phyloP scores from a whole-genome alignment of 306 rosid species.

The Cicer chorassanicum region DNA sequence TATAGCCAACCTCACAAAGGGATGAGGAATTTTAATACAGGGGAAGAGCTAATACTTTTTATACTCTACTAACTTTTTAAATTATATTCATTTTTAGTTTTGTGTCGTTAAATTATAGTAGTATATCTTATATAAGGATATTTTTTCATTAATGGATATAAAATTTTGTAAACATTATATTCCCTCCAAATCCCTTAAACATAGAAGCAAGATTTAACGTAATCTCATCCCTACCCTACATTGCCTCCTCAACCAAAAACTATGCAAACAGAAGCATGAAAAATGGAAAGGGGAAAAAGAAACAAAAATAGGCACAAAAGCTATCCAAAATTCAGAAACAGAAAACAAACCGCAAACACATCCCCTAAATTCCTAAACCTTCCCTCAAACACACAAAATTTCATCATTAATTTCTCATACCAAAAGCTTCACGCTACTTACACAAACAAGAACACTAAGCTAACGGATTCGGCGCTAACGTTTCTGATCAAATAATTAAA shows the following conservation, averaged over 20 bases:
- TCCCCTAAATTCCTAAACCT: slow-evolving; percentile 33
- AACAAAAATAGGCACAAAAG: slow-evolving; percentile 1
- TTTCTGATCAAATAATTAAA: slow-evolving; percentile 30
- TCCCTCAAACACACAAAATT: slow-evolving; percentile 11
- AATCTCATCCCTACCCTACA: neutral
- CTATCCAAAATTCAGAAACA: slow-evolving; percentile 25
- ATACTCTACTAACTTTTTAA: neutral
- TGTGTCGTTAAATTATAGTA: too few relatives aligned
- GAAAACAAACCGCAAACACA: slow-evolving; percentile 10
- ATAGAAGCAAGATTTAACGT: neutral
- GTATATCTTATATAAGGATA: neutral
- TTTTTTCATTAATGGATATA: neutral
- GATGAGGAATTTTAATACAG: neutral
- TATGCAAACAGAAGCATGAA: neutral
- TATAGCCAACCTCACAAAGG: neutral
- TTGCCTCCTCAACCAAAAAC: neutral
- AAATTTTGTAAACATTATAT: neutral
- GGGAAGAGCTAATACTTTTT: neutral
- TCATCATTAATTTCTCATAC: slow-evolving; percentile 25
- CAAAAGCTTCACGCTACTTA: neutral
- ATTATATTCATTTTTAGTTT: neutral
- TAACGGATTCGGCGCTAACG: neutral
- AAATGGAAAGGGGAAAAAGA: neutral
- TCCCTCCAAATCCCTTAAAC: neutral
- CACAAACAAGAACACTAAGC: neutral